Evolutionary conservation across 2,329 filamentous ascomycete genomes (phyloP), one percentile per base, ranked within the genome.

Genomic region (Stylonectria norvegica): DNA sequence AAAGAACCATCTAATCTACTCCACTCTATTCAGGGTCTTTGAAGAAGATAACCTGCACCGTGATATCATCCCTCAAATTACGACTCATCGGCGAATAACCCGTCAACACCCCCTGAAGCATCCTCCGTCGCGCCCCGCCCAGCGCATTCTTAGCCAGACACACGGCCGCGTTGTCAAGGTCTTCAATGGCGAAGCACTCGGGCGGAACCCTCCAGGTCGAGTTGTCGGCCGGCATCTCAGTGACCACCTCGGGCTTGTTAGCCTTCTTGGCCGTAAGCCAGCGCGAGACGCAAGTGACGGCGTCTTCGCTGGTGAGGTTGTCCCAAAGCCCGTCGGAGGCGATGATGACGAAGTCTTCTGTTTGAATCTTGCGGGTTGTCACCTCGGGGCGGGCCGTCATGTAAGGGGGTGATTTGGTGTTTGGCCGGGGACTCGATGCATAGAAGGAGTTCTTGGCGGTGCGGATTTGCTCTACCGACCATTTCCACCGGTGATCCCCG

Each of bases 91-190:
- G 87, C 47, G 79, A 79, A 7, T 80, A 78, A 19, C 88, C 72
- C 2, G 85, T 87, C 56, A 91, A 67, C 34, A 88, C 66, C 4
- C 85, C 86, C 49, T 81, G 81, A 17, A 93, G 70, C 72, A 89
- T 79, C 54, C 88, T 83, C 49, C 77, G 73, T 50, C 90, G 78
- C 43, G 79, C 83, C 4, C 88, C 88, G 27, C 88, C 88, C 11
- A 93, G 75, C 1, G 86, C 86, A 56, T 93, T 94, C 47, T 86
- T 79, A 29, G 89, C 78, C 27, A 93, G 72, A 63, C 91, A 88
- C 1, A 88, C 89, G 0, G 87, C 87, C 5, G 79, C 86, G 54
- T 89, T 93, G 60, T 84, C 83, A 10, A 65, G 40, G 57, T 93
- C 87, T 59, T 88, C 81, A 4, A 89, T 79, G 1, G 86, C 80